phyloP scores from a whole-genome alignment of 495 filamentous ascomycete species.

The Penicillium arizonense region DNA sequence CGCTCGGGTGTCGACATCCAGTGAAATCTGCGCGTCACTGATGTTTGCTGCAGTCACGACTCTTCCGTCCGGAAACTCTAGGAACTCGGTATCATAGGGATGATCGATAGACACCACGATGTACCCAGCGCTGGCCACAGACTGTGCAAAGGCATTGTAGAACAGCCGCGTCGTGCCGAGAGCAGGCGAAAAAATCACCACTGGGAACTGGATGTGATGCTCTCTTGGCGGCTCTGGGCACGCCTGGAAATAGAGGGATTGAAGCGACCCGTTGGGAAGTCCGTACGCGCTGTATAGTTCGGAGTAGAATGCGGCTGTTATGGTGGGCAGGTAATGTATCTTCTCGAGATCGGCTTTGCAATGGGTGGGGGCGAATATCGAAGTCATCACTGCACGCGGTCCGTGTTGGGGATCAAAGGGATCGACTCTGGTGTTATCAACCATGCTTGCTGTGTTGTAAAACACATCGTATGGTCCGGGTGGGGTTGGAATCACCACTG shows the following conservation, averaged over 20 bases:
- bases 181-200: slow-evolving; percentile 43
- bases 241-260: slow-evolving; percentile 4
- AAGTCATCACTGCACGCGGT: slow-evolving; percentile 32
- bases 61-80: slow-evolving; percentile 49
- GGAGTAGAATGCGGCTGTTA: slow-evolving; percentile 10
- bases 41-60: slow-evolving; percentile 19
- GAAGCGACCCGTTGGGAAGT: slow-evolving; percentile 1
- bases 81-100: slow-evolving; percentile 45
- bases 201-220: slow-evolving; percentile 5
- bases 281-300: slow-evolving; percentile 19
- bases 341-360: slow-evolving; percentile 4
- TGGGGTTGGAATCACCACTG: slow-evolving; percentile 2
- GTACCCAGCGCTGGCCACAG: slow-evolving; percentile 49
- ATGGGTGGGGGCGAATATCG: slow-evolving; percentile 31
- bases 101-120: slow-evolving; percentile 49
- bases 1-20: slow-evolving; percentile 23
- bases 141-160: slow-evolving; percentile 38
- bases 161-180: slow-evolving; percentile 26
- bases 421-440: slow-evolving; percentile 29
- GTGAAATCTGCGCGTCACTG: slow-evolving; percentile 1
- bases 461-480: slow-evolving; percentile 23
- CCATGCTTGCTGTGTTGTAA: slow-evolving; percentile 16
- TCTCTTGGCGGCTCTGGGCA: slow-evolving; percentile 6
- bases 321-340: slow-evolving; percentile 12
- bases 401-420: slow-evolving; percentile 27